phyloP scores from a whole-genome alignment of 1,284 basidiomycete species.

The Boletus holoroseus region DNA sequence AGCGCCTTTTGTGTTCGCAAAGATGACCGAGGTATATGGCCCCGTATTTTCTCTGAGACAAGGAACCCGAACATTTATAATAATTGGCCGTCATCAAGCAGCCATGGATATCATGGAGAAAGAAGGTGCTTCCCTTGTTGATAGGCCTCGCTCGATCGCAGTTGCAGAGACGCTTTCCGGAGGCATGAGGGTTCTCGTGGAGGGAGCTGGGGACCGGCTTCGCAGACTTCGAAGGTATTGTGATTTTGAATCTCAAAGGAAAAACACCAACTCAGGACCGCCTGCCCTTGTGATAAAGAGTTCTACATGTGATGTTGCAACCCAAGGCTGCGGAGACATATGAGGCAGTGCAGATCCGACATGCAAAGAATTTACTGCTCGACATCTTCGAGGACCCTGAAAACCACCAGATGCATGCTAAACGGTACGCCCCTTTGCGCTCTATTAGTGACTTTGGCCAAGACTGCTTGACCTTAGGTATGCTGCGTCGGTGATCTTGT shows the following conservation, averaged over 20 bases:
- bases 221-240: constrained; percentile 13
- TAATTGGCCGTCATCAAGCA: constrained; percentile 14
- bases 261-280: neutral
- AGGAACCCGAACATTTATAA: constrained; percentile 9
- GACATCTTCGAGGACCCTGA: constrained; percentile 48
- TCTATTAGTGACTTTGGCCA: neutral
- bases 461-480: constrained; percentile 38
- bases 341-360: constrained; percentile 41
- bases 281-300: constrained; percentile 28
- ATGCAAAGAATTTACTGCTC: constrained; percentile 45
- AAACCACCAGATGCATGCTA: constrained; percentile 48
- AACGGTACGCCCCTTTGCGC: constrained; percentile 33
- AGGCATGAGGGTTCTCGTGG: constrained; percentile 11
- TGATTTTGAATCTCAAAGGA: neutral
- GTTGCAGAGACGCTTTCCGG: constrained; percentile 19
- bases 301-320: constrained; percentile 51
- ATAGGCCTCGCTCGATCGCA: constrained; percentile 7
- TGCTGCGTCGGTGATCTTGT: constrained; percentile 58
- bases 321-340: constrained; percentile 44
- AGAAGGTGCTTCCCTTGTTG: constrained; percentile 8
- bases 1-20: constrained; percentile 14
- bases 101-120: constrained; percentile 19
- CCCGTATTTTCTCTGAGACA: constrained; percentile 21
- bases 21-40: constrained; percentile 18
- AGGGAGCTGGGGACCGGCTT: constrained; percentile 8